Base-by-base conservation (phyloP, 495 filamentous ascomycete genomes). In the Chlorociboria aeruginascens region DNA sequence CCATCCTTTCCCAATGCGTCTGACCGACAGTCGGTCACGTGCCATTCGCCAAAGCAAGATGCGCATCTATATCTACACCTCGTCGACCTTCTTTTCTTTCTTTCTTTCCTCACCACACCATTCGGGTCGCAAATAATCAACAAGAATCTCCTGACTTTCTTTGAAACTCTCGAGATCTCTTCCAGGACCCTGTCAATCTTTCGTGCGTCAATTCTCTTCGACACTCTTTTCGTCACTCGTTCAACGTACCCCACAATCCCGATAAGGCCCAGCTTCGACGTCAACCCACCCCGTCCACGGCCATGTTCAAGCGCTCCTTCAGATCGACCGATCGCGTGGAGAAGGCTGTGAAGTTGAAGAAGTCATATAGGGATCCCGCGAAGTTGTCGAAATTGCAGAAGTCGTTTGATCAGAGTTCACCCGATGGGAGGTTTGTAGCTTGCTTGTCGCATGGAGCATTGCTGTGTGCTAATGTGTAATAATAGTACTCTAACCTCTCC, bases 291-390 rank as follows among this genome's bases (percentile, higher is more conserved):
- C 32, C 32, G 45, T 53, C 49, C 48, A 58, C 56, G 69, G 69
- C 47, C 49, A 83, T 84, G 80, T 83, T 84, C 69, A 81, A 74
- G 58, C 79, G 81, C 45, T 83, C 79, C 46, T 82, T 83, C 69
- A 62, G 66, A 54, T 73, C 73, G 32, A 79, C 75, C 56, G 70
- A 79, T 61, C 76, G 79, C 50, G 78, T 75, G 58, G 73, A 74
- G 51, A 86, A 86, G 70, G 65, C 73, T 61, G 71, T 69, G 61
- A 84, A 75, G 65, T 51, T 66, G 61, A 84, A 78, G 77, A 81
- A 72, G 62, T 74, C 72, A 52, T 76, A 75, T 63, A 70, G 73
- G 58, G 78, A 79, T 60, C 69, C 73, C 54, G 61, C 69, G 48
- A 82, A 78, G 68, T 67, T 73, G 45, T 53, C 57, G 69, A 81